Percentiles rank a stretch among this genome's conserved stretches.
These are phyloP conservation scores for Senecio squalidus DNA, from an alignment of 140 eudicot genomes.

Conservation along the genomic window DNA sequence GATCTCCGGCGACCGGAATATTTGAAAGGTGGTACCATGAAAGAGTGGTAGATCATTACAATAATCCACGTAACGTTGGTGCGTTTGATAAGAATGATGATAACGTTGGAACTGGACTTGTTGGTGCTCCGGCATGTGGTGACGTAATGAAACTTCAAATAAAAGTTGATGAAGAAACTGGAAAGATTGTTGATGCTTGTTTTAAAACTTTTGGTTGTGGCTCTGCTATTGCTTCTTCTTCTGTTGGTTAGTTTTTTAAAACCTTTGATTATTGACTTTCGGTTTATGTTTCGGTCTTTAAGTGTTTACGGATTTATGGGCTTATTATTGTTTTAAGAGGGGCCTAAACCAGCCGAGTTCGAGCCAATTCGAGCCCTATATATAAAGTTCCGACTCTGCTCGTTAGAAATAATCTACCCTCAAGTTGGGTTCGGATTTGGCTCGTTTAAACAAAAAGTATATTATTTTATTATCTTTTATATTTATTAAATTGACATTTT, in stretches of 20 bases:
- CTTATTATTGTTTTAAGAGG: neutral
- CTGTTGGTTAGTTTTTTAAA: slow-evolving; percentile 51
- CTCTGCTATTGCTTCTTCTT: slow-evolving; percentile 92
- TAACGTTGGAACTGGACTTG: slow-evolving; percentile 86
- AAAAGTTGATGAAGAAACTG: slow-evolving; percentile 64
- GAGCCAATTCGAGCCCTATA: too few species aligned
- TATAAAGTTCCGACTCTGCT: too few species aligned
- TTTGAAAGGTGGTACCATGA: slow-evolving; percentile 58
- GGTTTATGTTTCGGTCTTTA: too few species aligned
- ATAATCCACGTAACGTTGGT: slow-evolving; percentile 90
- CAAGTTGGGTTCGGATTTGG: too few species aligned
- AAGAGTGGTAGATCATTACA: slow-evolving; percentile 86
- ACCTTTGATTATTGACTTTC: neutral
- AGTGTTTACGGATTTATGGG: too few species aligned
- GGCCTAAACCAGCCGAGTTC: too few species aligned
- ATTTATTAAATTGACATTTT: too few species aligned
- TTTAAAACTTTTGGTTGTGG: slow-evolving; percentile 94
- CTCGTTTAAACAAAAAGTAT: too few species aligned
- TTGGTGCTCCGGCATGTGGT: slow-evolving; percentile 96
- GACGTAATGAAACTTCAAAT: slow-evolving; percentile 95
- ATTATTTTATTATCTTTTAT: too few species aligned
- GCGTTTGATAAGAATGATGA: slow-evolving; percentile 85
- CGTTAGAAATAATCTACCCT: too few species aligned
- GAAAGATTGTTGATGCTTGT: slow-evolving; percentile 75
- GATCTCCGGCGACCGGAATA: slow-evolving; percentile 18